Base-by-base conservation (phyloP, 441 rosid species). In the Euphorbia celastroides region DNA sequence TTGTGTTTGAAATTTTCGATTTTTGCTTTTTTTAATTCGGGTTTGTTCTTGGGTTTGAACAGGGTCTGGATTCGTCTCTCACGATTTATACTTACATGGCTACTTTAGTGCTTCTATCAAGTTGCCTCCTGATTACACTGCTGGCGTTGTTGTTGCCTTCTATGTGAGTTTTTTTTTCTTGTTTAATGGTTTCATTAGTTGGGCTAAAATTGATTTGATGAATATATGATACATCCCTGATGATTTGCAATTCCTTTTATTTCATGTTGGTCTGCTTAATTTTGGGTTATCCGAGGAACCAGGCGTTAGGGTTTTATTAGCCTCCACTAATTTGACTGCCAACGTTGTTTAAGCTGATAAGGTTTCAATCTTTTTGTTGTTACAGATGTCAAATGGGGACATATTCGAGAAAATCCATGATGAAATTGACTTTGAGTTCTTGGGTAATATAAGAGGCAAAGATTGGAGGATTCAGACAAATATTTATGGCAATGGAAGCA, bases 391-490 rank as follows among this genome's bases (percentile, higher is more conserved):
- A 17, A 94, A 94, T 80, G 99, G 97, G 41, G 99, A 94, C 61
- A 81, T 82, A 28, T 94, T 83, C 70, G 83, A 87, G 89, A 92
- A 87, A 83, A 92, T 88, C 62, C 99, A 94, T 34, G 99, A 94
- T 64, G 99, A 94, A 71, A 89, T 94, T 27, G 99, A 94, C 79
- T 94, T 94, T 50, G 99, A 94, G 82, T 94, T 94, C 77, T 76
- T 94, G 83, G 99, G 99, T 5, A 94, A 94, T 74, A 92, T 94
- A 26, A 89, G 98, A 83, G 99, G 98, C 64, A 92, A 86, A 77
- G 88, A 92, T 61, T 94, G 99, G 99, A 92, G 99, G 82, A 80
- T 94, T 80, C 99, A 94, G 80, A 94, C 98, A 58, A 94, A 94
- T 42, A 70, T 94, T 61, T 94, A 94, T 42, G 99, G 99, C 38